phyloP scores from a whole-genome alignment of 2,329 filamentous ascomycete species.

The Metarhizium robertsii region DNA sequence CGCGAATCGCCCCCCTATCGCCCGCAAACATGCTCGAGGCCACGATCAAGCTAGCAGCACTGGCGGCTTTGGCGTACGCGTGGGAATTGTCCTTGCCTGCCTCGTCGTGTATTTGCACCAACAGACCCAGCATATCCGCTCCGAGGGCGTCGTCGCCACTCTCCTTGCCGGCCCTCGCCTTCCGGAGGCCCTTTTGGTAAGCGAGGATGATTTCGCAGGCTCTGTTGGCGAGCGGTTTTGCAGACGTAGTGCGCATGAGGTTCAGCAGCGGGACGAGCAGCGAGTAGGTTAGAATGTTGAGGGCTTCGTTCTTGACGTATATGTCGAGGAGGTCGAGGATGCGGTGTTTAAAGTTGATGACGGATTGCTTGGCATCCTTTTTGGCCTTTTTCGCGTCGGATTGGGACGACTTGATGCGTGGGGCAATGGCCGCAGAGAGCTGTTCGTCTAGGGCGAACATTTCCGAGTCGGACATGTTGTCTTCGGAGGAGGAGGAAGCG shows the following conservation, averaged over 20 bases:
- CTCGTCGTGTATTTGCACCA: slow-evolving; percentile 61
- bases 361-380: slow-evolving; percentile 77
- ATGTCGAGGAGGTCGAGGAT: slow-evolving; percentile 81
- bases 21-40: slow-evolving; percentile 50
- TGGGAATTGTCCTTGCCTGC: slow-evolving; percentile 56
- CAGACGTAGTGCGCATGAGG: slow-evolving; percentile 66
- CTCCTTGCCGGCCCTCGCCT: slow-evolving; percentile 26
- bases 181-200: slow-evolving; percentile 60
- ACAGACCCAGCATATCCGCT: slow-evolving; percentile 42
- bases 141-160: slow-evolving; percentile 20
- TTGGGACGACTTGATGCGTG: slow-evolving; percentile 50
- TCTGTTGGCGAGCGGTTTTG: slow-evolving; percentile 66
- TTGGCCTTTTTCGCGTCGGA: slow-evolving; percentile 71
- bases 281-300: slow-evolving; percentile 56
- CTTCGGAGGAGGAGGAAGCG: slow-evolving; percentile 51
- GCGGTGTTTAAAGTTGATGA: slow-evolving; percentile 91
- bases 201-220: slow-evolving; percentile 62
- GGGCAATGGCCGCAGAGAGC: slow-evolving; percentile 76
- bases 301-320: slow-evolving; percentile 71
- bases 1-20: slow-evolving; percentile 41
- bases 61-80: slow-evolving; percentile 65
- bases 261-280: slow-evolving; percentile 68
- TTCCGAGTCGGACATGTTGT: slow-evolving; percentile 90
- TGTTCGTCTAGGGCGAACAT: slow-evolving; percentile 86
- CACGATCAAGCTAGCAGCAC: slow-evolving; percentile 59